Percentiles rank a stretch among this genome's conserved stretches.
These are phyloP conservation scores for Tillandsia fasciculata DNA, from an alignment of 176 grass and related monocot genomes.

Conservation along the genomic window DNA sequence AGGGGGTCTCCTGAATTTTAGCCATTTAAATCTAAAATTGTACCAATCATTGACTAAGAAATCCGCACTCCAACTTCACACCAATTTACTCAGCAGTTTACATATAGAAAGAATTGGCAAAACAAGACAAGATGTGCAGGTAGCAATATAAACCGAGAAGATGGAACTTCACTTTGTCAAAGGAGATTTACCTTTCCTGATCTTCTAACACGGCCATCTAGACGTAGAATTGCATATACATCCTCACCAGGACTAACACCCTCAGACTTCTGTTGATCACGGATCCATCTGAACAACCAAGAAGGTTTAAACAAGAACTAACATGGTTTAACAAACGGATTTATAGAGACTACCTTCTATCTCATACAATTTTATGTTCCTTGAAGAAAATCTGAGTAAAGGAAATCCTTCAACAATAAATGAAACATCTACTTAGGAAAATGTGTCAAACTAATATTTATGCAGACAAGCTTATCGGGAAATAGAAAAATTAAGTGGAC, in stretches of 20 bases:
- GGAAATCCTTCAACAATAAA: neutral
- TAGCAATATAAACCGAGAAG: neutral
- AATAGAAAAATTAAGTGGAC: neutral
- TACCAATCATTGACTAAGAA: neutral
- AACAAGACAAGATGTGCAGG: conserved; percentile 5
- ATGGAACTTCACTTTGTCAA: conserved; percentile 7
- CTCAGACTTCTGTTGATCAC: conserved; percentile 77
- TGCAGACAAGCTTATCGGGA: too few relatives aligned
- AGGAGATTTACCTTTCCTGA: conserved; percentile 69
- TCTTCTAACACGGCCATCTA: conserved; percentile 87
- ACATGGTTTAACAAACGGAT: conserved; percentile 3
- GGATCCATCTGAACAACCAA: conserved; percentile 49
- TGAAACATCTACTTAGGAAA: too few relatives aligned
- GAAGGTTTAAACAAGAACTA: conserved; percentile 8
- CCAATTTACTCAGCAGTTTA: neutral
- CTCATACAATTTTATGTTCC: neutral
- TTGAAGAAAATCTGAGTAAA: neutral
- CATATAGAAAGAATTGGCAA: conserved; percentile 2
- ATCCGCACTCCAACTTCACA: neutral
- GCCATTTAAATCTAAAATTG: neutral
- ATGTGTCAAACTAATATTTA: too few relatives aligned
- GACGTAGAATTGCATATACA: conserved; percentile 75
- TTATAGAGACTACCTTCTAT: neutral
- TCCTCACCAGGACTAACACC: conserved; percentile 68
- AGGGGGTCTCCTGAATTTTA: neutral